Evolutionary conservation across 2,329 filamentous ascomycete genomes (phyloP).

Genomic region (Botrytis sinoallii): DNA sequence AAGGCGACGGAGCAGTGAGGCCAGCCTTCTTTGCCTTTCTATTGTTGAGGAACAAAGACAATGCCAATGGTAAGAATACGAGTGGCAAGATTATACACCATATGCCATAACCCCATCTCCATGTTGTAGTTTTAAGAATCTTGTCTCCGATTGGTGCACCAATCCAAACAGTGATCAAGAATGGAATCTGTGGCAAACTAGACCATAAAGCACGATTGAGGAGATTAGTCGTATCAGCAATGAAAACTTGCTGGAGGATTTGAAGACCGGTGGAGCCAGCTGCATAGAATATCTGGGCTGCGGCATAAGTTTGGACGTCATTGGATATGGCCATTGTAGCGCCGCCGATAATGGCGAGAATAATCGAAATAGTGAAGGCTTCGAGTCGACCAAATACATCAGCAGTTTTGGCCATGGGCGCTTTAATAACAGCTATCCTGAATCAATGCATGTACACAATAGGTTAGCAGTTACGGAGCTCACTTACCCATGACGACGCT

Average conservation of each 20-base stretch:
- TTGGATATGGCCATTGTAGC: slow-evolving; percentile 64
- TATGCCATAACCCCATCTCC: slow-evolving; percentile 62
- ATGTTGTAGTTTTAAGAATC: slow-evolving; percentile 48
- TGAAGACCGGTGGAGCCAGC: slow-evolving; percentile 52
- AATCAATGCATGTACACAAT: slow-evolving; percentile 41
- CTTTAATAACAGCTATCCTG: slow-evolving; percentile 52
- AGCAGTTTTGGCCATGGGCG: slow-evolving; percentile 51
- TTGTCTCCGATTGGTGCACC: slow-evolving; percentile 41
- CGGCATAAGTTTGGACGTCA: slow-evolving; percentile 58
- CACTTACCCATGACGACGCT: slow-evolving; percentile 13
- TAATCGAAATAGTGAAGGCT: slow-evolving; percentile 44
- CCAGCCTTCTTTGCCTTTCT: slow-evolving; percentile 50
- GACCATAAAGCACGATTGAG: slow-evolving; percentile 55
- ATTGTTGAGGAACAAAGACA: slow-evolving; percentile 51
- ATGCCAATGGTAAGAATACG: slow-evolving; percentile 52
- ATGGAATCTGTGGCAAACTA: slow-evolving; percentile 39
- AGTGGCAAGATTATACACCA: slow-evolving; percentile 59
- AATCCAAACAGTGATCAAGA: slow-evolving; percentile 46
- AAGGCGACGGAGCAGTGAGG: slow-evolving; percentile 43
- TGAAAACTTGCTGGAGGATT: slow-evolving; percentile 55
- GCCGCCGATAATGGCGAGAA: slow-evolving; percentile 48
- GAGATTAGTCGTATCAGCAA: slow-evolving; percentile 64
- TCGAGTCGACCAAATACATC: slow-evolving; percentile 50
- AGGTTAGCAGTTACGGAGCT: slow-evolving; percentile 32
- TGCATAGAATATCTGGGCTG: slow-evolving; percentile 58